These are phyloP conservation scores for Hyaloperonospora arabidopsidis DNA, from an alignment of 352 stramenopile genomes.

Conservation along the genomic window DNA sequence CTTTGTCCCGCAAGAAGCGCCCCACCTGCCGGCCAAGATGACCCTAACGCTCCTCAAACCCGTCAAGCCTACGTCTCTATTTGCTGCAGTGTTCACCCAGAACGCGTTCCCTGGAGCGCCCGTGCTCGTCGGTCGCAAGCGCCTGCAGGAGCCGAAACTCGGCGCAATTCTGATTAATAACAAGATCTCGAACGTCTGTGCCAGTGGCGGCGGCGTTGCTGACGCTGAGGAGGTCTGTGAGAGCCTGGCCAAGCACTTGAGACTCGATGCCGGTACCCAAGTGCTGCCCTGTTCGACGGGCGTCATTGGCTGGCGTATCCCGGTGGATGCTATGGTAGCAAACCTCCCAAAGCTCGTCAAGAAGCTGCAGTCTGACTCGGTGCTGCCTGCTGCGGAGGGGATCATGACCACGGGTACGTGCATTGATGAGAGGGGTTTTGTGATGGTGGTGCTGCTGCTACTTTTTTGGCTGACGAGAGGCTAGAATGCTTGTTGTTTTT, in stretches of 20 bases:
- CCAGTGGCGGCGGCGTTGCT: constrained; percentile 86
- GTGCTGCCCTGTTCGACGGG: constrained; percentile 95
- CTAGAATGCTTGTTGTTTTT: not conserved
- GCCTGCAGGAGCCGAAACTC: constrained; percentile 84
- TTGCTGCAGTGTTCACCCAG: constrained; percentile 87
- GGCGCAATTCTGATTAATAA: constrained; percentile 97
- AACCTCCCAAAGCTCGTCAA: constrained; percentile 68
- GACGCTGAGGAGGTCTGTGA: constrained; percentile 92
- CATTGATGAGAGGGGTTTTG: not conserved
- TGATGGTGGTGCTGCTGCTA: too few relatives aligned
- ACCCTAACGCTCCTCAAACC: constrained; percentile 84
- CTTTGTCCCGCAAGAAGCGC: constrained; percentile 79
- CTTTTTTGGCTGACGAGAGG: not conserved
- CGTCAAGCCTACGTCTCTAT: constrained; percentile 73
- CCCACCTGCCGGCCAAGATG: constrained; percentile 75
- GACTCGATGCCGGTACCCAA: constrained; percentile 65
- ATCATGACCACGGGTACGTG: constrained; percentile 94
- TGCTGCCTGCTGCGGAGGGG: constrained; percentile 88
- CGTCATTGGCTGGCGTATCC: constrained; percentile 98
- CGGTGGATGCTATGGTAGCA: constrained; percentile 87
- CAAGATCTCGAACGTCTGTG: constrained; percentile 98
- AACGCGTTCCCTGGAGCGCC: constrained; percentile 88
- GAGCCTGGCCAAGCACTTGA: constrained; percentile 84
- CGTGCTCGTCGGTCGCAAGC: constrained; percentile 86
- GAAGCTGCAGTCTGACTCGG: constrained; percentile 89